These are phyloP conservation scores for Metarhizium robertsii DNA, from an alignment of 2,329 filamentous ascomycete species.

Conservation along the genomic window DNA sequence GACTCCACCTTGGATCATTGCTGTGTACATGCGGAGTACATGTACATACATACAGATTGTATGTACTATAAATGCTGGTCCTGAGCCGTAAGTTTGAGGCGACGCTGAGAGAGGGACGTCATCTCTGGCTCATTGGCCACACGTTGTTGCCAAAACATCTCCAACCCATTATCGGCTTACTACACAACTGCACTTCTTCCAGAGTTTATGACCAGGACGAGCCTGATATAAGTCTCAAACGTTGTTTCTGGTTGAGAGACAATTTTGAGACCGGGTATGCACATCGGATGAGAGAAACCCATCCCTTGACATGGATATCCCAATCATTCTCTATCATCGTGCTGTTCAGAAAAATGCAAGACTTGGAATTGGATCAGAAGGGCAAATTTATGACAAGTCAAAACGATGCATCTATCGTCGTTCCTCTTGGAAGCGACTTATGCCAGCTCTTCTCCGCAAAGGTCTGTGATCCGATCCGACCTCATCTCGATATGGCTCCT, in stretches of 20 bases:
- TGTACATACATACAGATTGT: too few relatives aligned
- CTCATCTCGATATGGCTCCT: neutral
- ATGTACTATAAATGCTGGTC: too few relatives aligned
- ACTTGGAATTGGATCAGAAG: too few relatives aligned
- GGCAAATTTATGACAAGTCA: neutral
- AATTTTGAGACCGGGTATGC: neutral
- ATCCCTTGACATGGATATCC: neutral
- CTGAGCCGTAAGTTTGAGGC: too few relatives aligned
- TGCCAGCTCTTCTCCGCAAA: too few relatives aligned
- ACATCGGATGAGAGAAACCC: neutral
- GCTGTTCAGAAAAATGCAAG: neutral
- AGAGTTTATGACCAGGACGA: too few relatives aligned
- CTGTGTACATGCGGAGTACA: neutral
- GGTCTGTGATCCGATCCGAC: neutral
- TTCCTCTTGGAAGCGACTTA: neutral
- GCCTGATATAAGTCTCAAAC: too few relatives aligned
- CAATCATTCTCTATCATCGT: neutral
- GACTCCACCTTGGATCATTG: neutral
- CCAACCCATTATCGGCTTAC: neutral
- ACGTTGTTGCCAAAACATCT: neutral
- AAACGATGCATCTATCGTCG: neutral
- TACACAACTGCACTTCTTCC: too few relatives aligned
- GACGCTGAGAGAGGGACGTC: too few relatives aligned
- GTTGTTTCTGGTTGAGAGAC: too few relatives aligned
- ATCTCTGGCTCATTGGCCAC: neutral